phyloP scores from a whole-genome alignment of 257 asterid species.

The Capsicum rhomboideum region DNA sequence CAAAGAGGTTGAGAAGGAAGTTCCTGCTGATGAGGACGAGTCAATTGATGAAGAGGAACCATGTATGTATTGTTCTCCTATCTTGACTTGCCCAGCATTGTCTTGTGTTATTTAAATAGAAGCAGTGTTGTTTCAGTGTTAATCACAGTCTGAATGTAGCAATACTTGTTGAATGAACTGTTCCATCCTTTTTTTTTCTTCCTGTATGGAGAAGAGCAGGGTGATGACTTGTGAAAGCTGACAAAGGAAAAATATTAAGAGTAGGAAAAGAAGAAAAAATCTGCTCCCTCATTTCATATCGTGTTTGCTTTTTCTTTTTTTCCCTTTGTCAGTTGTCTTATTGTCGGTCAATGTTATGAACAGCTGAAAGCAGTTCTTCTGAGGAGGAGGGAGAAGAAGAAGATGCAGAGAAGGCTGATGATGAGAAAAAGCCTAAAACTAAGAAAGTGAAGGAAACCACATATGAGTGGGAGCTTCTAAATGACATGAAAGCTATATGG shows the following conservation, averaged over 20 bases:
- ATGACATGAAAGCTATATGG: slow-evolving; percentile 93
- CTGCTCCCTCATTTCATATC: neutral
- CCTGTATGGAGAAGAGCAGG: neutral
- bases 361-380: slow-evolving; percentile 67
- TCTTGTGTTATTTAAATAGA: neutral
- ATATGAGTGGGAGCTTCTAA: slow-evolving; percentile 87
- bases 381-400: slow-evolving; percentile 68
- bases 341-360: slow-evolving; percentile 6
- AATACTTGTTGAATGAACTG: neutral
- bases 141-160: neutral
- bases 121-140: neutral
- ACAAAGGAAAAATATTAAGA: neutral
- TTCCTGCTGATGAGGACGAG: slow-evolving; percentile 85
- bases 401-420: slow-evolving; percentile 61
- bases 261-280: neutral
- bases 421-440: slow-evolving; percentile 71
- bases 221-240: neutral
- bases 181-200: neutral
- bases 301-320: neutral
- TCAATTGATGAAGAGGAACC: slow-evolving; percentile 61
- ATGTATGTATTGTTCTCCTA: slow-evolving; percentile 25
- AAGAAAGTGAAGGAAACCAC: slow-evolving; percentile 69
- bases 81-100: neutral
- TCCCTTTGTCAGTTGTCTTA: neutral
- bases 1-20: slow-evolving; percentile 84